Conservation (phyloP, 495 filamentous ascomycete genomes). For the Pseudevernia furfuracea region DNA sequence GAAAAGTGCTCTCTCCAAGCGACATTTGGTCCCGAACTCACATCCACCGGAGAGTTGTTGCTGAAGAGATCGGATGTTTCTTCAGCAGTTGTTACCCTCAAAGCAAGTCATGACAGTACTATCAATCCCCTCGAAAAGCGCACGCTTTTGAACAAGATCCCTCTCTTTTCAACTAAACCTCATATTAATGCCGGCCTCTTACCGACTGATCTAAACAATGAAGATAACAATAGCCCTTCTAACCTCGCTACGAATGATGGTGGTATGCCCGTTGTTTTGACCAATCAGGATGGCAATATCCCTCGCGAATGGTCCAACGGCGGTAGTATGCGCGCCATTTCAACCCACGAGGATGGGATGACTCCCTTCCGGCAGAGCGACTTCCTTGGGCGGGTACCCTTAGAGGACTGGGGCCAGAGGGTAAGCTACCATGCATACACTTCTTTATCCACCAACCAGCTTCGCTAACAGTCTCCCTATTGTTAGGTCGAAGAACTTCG, state of each 20-base stretch:
- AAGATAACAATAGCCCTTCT: neutral
- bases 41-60: neutral
- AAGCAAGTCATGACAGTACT: neutral
- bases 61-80: neutral
- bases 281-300: neutral
- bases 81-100: neutral
- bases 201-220: neutral
- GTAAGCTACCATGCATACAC: neutral
- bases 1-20: neutral
- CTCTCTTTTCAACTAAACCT: neutral
- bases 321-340: neutral
- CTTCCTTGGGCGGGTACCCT: neutral
- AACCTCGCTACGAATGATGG: neutral
- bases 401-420: neutral
- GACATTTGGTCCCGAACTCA: neutral
- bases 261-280: neutral
- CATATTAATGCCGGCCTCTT: neutral
- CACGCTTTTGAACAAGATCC: neutral
- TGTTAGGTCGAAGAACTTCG: slow-evolving; percentile 8
- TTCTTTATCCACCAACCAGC: neutral
- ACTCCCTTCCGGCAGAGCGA: neutral
- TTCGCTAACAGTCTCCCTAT: neutral
- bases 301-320: neutral
- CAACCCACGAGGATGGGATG: neutral
- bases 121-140: neutral